A percentile compares a stretch with the other conserved stretches of the same genome.
Conservation (phyloP, 1,139 yeast species). For the Candida dubliniensis region DNA sequence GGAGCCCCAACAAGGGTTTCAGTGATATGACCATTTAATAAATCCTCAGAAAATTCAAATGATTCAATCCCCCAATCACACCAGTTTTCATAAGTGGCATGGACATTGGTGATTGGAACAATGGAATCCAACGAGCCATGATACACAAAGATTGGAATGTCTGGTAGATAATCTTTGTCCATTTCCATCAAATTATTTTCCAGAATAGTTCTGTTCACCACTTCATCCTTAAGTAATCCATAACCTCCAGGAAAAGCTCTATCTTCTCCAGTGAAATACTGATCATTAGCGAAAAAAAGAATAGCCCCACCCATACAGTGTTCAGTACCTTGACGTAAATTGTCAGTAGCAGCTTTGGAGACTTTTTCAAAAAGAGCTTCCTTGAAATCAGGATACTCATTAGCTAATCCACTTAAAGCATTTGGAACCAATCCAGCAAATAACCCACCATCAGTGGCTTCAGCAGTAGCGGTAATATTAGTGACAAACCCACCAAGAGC, state of each 20-base stretch:
- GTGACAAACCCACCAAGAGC: constrained; percentile 36
- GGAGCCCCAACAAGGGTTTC: constrained; percentile 29
- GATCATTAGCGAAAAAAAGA: constrained; percentile 4
- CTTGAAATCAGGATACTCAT: constrained; percentile 24
- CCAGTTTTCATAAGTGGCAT: constrained; percentile 29
- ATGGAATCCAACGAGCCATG: constrained; percentile 32
- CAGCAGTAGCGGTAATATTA: constrained; percentile 25
- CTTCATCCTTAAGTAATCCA: constrained; percentile 16
- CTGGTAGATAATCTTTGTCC: constrained; percentile 20
- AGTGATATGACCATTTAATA: constrained; percentile 28
- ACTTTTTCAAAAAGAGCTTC: constrained; percentile 2
- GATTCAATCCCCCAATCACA: constrained; percentile 32
- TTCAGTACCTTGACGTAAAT: constrained; percentile 4
- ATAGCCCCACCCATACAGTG: constrained; percentile 6
- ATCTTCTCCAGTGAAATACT: constrained; percentile 4
- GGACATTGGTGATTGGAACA: constrained; percentile 27
- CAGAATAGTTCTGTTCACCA: constrained; percentile 16
- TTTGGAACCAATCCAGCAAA: constrained; percentile 29
- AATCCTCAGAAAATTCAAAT: constrained; percentile 29
- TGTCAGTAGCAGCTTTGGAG: background rate
- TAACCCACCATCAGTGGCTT: constrained; percentile 24
- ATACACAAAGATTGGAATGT: constrained; percentile 35
- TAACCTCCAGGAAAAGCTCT: constrained; percentile 14
- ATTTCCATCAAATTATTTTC: constrained; percentile 23
- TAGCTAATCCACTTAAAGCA: constrained; percentile 27